phyloP scores from a whole-genome alignment of 805 yeast genomes.

The Wickerhamiella shivajii region DNA sequence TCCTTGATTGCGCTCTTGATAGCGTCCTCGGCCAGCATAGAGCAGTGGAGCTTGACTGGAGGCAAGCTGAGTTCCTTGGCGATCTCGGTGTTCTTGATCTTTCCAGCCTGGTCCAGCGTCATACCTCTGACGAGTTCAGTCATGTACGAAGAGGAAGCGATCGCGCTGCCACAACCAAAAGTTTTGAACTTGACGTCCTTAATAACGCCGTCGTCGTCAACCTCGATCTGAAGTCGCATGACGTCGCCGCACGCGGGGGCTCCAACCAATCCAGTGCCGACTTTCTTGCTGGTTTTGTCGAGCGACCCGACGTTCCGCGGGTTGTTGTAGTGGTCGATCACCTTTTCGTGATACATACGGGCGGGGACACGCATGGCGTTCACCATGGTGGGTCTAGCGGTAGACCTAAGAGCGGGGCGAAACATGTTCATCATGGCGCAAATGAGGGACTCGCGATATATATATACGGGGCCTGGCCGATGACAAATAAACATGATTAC shows the following conservation, averaged over 20 bases:
- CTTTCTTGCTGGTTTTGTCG: constrained; percentile 58
- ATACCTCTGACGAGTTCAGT: constrained; percentile 93
- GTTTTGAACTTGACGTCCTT: constrained; percentile 95
- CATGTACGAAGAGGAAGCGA: constrained; percentile 88
- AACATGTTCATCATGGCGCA: no score
- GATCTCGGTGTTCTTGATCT: constrained; percentile 83
- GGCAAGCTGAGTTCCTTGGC: constrained; percentile 92
- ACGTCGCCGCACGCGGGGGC: constrained; percentile 99
- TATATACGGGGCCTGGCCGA: no score
- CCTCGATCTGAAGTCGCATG: constrained; percentile 92
- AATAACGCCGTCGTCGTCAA: constrained; percentile 79
- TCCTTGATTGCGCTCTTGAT: constrained; percentile 95
- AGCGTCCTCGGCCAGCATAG: constrained; percentile 98
- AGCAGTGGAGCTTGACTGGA: constrained; percentile 94
- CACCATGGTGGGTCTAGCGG: neutral
- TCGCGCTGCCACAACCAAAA: constrained; percentile 98
- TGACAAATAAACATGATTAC: no score
- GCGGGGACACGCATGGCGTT: neutral
- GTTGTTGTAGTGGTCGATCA: constrained; percentile 88
- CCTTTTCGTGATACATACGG: constrained; percentile 68
- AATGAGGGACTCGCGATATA: no score
- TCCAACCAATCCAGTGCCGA: constrained; percentile 96
- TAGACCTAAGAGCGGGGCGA: neutral
- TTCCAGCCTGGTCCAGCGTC: constrained; percentile 83
- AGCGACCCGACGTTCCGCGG: constrained; percentile 94